Conservation (phyloP, 2,329 filamentous ascomycete genomes). For the Colletotrichum sp. region DNA sequence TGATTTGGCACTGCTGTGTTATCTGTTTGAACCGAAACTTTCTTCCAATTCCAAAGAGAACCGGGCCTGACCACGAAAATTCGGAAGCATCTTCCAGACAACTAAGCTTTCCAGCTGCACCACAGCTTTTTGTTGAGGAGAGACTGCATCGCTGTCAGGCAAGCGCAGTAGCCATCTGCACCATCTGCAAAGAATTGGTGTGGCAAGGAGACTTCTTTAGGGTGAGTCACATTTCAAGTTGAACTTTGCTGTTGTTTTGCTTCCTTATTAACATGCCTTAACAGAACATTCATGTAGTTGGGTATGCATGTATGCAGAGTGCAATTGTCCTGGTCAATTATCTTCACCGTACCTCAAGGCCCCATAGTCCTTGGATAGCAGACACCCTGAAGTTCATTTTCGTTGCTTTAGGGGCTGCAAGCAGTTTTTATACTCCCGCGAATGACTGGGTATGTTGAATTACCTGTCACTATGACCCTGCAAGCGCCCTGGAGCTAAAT, state of each 20-base stretch:
- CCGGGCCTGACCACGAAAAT: not conserved
- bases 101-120: not conserved
- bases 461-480: not conserved
- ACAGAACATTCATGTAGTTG: not conserved
- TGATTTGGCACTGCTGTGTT: not conserved
- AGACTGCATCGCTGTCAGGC: not conserved
- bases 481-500: not conserved
- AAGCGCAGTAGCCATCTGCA: not conserved
- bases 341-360: not conserved
- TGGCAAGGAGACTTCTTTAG: not conserved
- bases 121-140: not conserved
- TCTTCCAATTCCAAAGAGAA: not conserved
- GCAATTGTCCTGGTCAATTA: not conserved
- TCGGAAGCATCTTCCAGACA: not conserved
- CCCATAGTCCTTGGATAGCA: not conserved
- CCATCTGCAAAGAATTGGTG: not conserved
- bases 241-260: not conserved
- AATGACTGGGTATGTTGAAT: not conserved
- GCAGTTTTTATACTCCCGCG: not conserved
- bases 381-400: not conserved
- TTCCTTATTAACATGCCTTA: not conserved
- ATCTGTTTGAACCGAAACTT: not conserved
- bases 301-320: not conserved
- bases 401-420: not conserved
- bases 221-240: not conserved